Percentiles rank a stretch among this genome's conserved stretches.
These are phyloP conservation scores for Diaporthe ampelina DNA, from an alignment of 2,329 filamentous ascomycete genomes.

Conservation along the genomic window DNA sequence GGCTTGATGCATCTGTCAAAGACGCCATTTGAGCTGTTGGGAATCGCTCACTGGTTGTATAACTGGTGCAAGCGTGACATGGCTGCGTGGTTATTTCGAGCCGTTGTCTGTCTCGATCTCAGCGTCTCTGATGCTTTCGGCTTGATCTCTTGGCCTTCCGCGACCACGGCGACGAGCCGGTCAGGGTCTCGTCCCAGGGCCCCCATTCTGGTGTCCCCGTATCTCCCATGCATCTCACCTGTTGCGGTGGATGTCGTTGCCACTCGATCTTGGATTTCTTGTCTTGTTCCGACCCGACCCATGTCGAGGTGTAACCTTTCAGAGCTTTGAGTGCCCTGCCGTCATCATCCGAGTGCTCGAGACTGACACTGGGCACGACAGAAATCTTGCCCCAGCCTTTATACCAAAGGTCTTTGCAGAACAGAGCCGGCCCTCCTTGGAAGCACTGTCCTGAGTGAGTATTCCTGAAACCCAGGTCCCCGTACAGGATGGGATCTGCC, in stretches of 20 bases:
- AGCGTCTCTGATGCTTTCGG: not conserved
- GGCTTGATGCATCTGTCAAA: conserved; percentile 1
- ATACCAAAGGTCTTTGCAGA: conserved; percentile 71
- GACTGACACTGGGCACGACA: conserved; percentile 67
- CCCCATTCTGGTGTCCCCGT: conserved; percentile 58
- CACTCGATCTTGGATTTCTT: conserved; percentile 55
- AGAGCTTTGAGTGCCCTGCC: conserved; percentile 60
- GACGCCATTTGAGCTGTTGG: not conserved
- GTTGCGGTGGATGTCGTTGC: conserved; percentile 57
- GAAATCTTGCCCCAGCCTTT: conserved; percentile 65
- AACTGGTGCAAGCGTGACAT: not conserved
- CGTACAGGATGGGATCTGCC: conserved; percentile 61
- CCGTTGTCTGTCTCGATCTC: not conserved
- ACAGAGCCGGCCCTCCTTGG: conserved; percentile 68
- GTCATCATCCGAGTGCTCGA: conserved; percentile 65
- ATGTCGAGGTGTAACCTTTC: conserved; percentile 63
- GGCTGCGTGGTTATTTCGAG: not conserved
- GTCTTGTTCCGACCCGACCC: conserved; percentile 48
- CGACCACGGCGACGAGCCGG: not conserved
- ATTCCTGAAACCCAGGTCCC: conserved; percentile 60
- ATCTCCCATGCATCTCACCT: conserved; percentile 62
- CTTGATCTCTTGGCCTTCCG: not conserved
- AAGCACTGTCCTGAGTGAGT: conserved; percentile 60
- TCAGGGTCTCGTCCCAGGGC: conserved; percentile 55
- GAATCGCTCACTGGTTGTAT: not conserved